Conservation (phyloP, 345 rosid species). For the Eucalyptus brandiana region DNA sequence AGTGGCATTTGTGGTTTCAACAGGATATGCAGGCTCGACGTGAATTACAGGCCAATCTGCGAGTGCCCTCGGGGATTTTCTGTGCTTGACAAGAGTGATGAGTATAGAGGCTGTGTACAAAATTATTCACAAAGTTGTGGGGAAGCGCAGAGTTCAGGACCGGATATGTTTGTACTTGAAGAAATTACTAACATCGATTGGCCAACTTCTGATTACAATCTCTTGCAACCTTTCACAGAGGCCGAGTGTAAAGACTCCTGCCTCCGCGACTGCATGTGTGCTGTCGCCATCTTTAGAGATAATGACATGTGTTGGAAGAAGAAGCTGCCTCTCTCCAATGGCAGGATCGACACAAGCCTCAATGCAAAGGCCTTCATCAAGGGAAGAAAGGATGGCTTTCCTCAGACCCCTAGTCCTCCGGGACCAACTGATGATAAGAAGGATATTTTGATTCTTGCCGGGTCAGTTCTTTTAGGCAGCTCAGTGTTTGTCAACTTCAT, state of each 20-base stretch:
- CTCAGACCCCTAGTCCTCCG: not conserved
- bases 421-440: not conserved
- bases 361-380: conserved; percentile 9
- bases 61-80: conserved; percentile 10
- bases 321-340: conserved; percentile 24
- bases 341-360: not conserved
- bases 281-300: conserved; percentile 3
- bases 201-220: conserved; percentile 16
- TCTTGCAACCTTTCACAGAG: not conserved
- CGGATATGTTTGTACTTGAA: not conserved
- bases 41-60: not conserved
- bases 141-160: not conserved
- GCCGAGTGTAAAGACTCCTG: conserved; percentile 9
- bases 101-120: conserved; percentile 5
- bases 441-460: not conserved
- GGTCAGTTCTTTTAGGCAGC: conserved; percentile 10
- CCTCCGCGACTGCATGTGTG: conserved; percentile 20
- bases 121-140: conserved; percentile 1
- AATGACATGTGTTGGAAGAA: conserved; percentile 17
- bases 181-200: not conserved
- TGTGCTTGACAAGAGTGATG: not conserved
- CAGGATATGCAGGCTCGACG: conserved; percentile 2
- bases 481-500: conserved; percentile 5
- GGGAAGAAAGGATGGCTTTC: not conserved
- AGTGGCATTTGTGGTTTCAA: conserved; percentile 24